Evolutionary conservation across 2,329 filamentous ascomycete species (phyloP), one percentile per base, ranked within the genome.

Genomic region (Drechmeria coniospora): DNA sequence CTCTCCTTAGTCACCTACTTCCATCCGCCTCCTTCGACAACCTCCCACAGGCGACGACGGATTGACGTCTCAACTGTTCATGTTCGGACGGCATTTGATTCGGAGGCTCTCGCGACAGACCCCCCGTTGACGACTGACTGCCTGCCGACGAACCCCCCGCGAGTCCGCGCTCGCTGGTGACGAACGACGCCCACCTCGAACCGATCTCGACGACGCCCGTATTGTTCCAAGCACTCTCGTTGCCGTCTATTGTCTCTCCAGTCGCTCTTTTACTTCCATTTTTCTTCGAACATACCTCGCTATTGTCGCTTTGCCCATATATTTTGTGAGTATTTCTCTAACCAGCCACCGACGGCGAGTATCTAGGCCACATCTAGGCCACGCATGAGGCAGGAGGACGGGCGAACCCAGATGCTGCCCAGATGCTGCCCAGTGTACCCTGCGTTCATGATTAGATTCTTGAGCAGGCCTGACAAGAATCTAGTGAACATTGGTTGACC

Each of bases 241-340:
- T 32, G 46, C 48, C 41, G 56, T 57, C 57, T 54, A 57, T 41
- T 50, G 53, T 46, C 56, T 56, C 57, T 60, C 57, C 47, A 54
- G 54, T 55, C 59, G 44, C 58, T 62, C 58, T 36, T 59, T 60
- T 59, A 7, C 10, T 11, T 14, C 18, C 15, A 5, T 28, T 19
- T 43, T 36, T 16, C 14, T 21, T 9, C 28, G 27, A 31, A 34
- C 27, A 32, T 41, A 32, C 21, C 30, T 27, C n/a, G n/a, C n/a
- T 33, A 28, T 26, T 20, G 22, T 27, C 26, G 24, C 30, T 28
- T 26, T 19, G 23, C 27, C 28, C 29, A 35, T 34, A 33, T 31
- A 36, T 15, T 35, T n/a, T n/a, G n/a, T n/a, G n/a, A n/a, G n/a
- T n/a, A n/a, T n/a, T n/a, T n/a, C n/a, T n/a, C n/a, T n/a, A n/a